These are phyloP conservation scores for Lipomyces starkeyi DNA, from an alignment of 805 yeast genomes.

Conservation along the genomic window DNA sequence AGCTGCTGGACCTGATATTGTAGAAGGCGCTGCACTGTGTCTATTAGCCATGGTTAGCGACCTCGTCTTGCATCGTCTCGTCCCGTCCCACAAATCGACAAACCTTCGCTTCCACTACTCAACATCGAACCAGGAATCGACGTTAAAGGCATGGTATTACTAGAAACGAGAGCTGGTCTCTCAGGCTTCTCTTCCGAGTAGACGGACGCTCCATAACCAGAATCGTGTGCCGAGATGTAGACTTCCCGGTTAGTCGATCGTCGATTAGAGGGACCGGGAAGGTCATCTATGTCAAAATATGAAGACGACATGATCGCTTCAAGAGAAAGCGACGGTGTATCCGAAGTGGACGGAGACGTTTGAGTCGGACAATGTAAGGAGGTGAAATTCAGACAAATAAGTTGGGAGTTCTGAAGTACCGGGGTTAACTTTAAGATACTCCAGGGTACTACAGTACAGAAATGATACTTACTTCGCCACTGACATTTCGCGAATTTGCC, in stretches of 20 bases:
- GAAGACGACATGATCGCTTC: slow-evolving; percentile 26
- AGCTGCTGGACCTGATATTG: slow-evolving; percentile 71
- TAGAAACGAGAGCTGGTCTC: background rate
- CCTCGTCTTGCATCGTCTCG: background rate
- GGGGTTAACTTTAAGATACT: background rate
- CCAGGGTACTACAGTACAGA: no score
- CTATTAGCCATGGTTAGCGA: slow-evolving; percentile 8
- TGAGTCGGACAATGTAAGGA: background rate
- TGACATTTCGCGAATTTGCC: no score
- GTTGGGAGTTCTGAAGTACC: background rate
- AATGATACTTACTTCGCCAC: no score
- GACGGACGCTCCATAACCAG: slow-evolving; percentile 40
- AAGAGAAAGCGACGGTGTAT: background rate
- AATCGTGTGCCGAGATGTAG: slow-evolving; percentile 31
- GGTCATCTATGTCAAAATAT: slow-evolving; percentile 29
- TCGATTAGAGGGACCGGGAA: slow-evolving; percentile 29
- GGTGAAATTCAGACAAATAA: background rate
- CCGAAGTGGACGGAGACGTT: background rate
- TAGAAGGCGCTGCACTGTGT: slow-evolving; percentile 30
- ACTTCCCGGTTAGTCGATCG: slow-evolving; percentile 23
- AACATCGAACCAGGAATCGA: slow-evolving; percentile 7
- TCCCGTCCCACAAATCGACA: background rate
- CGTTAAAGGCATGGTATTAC: slow-evolving; percentile 11
- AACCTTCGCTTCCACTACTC: background rate
- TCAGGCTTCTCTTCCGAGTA: slow-evolving; percentile 18